Base-by-base conservation (phyloP, 805 yeast genomes). In the Yamadazyma tumulicola region DNA sequence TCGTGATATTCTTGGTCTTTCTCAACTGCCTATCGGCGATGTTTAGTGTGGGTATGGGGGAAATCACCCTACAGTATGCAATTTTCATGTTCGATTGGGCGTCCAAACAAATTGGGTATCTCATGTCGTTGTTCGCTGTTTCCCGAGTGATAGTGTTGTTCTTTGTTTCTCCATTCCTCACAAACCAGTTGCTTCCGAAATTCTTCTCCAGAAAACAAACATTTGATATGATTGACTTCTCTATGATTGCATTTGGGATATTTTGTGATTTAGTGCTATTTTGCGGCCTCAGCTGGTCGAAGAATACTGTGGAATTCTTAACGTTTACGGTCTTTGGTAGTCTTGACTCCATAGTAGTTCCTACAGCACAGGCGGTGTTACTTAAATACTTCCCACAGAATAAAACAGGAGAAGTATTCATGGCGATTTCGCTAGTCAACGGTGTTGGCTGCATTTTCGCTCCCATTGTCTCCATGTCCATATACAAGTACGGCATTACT, bases 301-400 rank as follows among this genome's bases (percentile, higher is more conserved):
- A 50, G 2, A 46, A 55, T 0, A 26, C 42, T 2, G 19, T 17
- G 3, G 26, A 54, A 12, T 59, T 63, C 22, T 46, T 65, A 17
- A 24, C 47, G 0, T 58, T 61, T 17, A 57, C 64, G 0, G 13
- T 57, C 0, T 48, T 75, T 11, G 58, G 67, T 1, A 52, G 78
- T 0, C 45, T 77, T 19, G 74, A 75, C 2, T 63, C 76, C 0
- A 34, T 75, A 1, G 57, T 64, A 1, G 57, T 72, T 0, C 88
- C 89, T 1, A 65, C 77, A 0, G 38, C 77, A 5, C 79, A 73
- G 46, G 62, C 80, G 0, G 41, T 79, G 1, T 53, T 80, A 8
- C 63, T 77, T 37, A 81, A 81, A 51, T 76, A 77, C 52, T 71
- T 67, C 35, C 70, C 74, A 1, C 70, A 72, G 17, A 61, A 66